Base-by-base conservation (phyloP, 352 stramenopile genomes). In the Elongisporangium senticosum region DNA sequence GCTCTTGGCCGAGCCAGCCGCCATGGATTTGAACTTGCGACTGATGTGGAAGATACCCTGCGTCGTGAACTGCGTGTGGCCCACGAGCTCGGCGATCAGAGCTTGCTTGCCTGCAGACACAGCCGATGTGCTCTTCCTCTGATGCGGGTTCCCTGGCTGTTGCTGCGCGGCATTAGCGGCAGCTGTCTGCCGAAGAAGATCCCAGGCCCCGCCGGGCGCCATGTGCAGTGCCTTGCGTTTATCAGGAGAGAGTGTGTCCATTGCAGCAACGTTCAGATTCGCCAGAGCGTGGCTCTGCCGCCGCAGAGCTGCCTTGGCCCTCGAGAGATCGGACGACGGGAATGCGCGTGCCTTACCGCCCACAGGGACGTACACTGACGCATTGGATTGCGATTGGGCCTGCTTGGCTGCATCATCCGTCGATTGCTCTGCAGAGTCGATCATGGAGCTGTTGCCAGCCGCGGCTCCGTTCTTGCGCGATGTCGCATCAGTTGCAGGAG, bases 41-140 rank as follows among this genome's bases (percentile, higher is more conserved):
- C 73, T 83, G 68, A 83, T 62, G 26, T 79, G 70, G 54, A 79
- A 83, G 19, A 83, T 79, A 55, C 73, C 64, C 19, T 69, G 51
- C 47, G 69, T 79, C 23, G 64, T 71, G 53, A 83, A 83, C 22
- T 70, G 61, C 7, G 73, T 79, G 26, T 56, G 62, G 15, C 43
- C 24, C 49, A 77, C 67, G 17, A 83, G 70, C 65, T 83, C 70
- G 0, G 70, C 64, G 49, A 83, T 77, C 7, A 83, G 73, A 10
- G 68, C 70, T 54, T 83, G 73, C 57, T 83, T 83, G 2, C 73
- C 66, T 2, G 40, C 22, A 6, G 43, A 53, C 15, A 24, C 52
- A 15, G 28, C 19, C 14, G 37, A 37, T 20, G 17, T 22, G 7
- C 20, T 20, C n/a, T 19, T 53, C 4, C 17, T 48, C 40, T 20